phyloP scores from a whole-genome alignment of 2,329 filamentous ascomycete species.

The Cladosporium sphaerospermum region DNA sequence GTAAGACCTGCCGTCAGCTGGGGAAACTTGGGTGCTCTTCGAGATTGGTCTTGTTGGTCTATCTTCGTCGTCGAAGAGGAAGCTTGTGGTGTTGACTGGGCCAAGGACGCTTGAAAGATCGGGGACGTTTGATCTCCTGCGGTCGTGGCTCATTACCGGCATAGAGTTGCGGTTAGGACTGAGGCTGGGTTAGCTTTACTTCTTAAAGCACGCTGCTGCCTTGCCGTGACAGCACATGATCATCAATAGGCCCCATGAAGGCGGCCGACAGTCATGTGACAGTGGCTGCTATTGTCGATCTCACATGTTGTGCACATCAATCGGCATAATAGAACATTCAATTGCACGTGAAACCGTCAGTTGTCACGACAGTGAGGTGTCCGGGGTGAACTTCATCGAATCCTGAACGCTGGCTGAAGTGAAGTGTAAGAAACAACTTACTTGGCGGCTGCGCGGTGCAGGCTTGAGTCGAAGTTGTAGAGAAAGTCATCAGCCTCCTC shows the following conservation, averaged over 20 bases:
- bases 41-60: slow-evolving; percentile 36
- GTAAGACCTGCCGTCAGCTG: slow-evolving; percentile 62
- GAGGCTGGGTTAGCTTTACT: no score
- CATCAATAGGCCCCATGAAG: no score
- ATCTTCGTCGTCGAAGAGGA: slow-evolving; percentile 70
- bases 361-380: neutral
- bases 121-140: slow-evolving; percentile 53
- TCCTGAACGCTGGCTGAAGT: neutral
- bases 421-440: slow-evolving; percentile 49
- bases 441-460: slow-evolving; percentile 69
- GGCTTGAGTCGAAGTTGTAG: slow-evolving; percentile 55
- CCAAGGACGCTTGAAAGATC: slow-evolving; percentile 55
- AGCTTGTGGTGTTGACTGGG: slow-evolving; percentile 76
- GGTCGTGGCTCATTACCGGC: slow-evolving; percentile 70
- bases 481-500: slow-evolving; percentile 67
- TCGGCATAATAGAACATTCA: neutral
- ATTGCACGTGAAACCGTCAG: neutral
- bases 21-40: slow-evolving; percentile 39
- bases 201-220: no score
- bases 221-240: no score
- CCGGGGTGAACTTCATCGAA: neutral
- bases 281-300: neutral
- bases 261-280: no score
- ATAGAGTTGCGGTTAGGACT: slow-evolving; percentile 90
- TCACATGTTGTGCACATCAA: neutral